Evolutionary conservation across 768 basidiomycete species (phyloP).

Genomic region (Hirschioporus abietinus): DNA sequence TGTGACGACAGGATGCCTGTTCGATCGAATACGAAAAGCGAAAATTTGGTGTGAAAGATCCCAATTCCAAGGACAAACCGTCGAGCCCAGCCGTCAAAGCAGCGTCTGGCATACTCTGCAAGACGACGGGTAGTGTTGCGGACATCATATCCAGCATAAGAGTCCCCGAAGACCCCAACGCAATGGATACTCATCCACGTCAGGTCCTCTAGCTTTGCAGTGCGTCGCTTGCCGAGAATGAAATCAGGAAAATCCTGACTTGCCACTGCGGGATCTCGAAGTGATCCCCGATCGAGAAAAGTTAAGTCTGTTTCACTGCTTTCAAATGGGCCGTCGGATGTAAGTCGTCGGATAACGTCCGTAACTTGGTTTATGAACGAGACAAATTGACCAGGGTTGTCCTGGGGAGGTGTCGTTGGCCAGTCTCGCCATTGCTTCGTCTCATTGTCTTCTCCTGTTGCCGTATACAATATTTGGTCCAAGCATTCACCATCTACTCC

Average conservation of each 20-base stretch:
- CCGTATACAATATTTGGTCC: no score
- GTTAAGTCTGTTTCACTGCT: no score
- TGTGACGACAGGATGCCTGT: background rate
- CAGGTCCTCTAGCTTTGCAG: background rate
- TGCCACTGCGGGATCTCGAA: no score
- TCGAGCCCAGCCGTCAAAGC: background rate
- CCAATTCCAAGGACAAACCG: background rate
- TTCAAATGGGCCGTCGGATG: no score
- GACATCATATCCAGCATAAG: background rate
- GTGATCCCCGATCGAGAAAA: no score
- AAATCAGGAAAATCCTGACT: background rate
- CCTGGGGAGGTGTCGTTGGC: no score
- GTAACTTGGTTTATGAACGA: no score
- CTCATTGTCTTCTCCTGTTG: no score
- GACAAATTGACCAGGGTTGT: no score
- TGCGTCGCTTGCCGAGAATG: background rate
- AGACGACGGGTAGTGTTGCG: background rate
- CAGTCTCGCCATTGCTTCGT: no score
- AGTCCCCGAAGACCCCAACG: background rate
- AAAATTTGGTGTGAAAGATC: background rate
- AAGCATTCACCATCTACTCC: no score
- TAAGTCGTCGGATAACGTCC: no score
- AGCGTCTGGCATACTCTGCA: background rate
- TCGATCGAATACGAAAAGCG: background rate
- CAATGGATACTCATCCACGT: background rate